Conservation (phyloP, 768 basidiomycete species). For the Chiua virens region DNA sequence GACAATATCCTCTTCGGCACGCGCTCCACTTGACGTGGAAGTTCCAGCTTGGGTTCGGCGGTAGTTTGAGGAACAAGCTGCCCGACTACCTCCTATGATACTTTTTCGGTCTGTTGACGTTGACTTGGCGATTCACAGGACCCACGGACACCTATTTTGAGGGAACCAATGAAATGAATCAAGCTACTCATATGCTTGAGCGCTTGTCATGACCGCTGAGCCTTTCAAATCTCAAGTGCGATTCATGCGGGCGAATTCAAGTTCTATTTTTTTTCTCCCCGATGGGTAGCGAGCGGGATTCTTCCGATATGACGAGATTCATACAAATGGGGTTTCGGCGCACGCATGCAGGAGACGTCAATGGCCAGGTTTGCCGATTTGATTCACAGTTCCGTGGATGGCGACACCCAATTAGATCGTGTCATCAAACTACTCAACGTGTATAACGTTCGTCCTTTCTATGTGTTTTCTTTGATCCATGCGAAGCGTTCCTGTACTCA, state of each 20-base stretch:
- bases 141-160: conserved; percentile 23
- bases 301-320: conserved; percentile 25
- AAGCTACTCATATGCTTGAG: conserved; percentile 7
- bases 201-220: conserved; percentile 14
- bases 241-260: conserved; percentile 17
- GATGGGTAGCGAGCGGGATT: conserved; percentile 16
- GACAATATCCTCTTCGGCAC: too few relatives aligned
- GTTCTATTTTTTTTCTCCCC: conserved; percentile 12
- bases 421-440: conserved; percentile 22
- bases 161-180: conserved; percentile 1
- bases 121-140: conserved; percentile 28
- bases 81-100: too few relatives aligned
- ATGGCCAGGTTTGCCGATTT: conserved; percentile 22
- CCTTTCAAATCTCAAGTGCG: conserved; percentile 27
- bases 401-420: conserved; percentile 17
- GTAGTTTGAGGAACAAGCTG: conserved; percentile 15
- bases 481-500: conserved; percentile 25
- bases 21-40: conserved; percentile 19
- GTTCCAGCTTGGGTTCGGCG: conserved; percentile 8
- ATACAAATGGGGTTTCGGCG: conserved; percentile 29
- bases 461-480: conserved; percentile 22
- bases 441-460: conserved; percentile 21
- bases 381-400: conserved; percentile 14
- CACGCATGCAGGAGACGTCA: conserved; percentile 1
- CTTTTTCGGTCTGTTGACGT: conserved; percentile 23